Percentiles rank a stretch among this genome's conserved stretches.
Evolutionary conservation across 345 rosid species (phyloP).

Genomic region (Populus ilicifolia): DNA sequence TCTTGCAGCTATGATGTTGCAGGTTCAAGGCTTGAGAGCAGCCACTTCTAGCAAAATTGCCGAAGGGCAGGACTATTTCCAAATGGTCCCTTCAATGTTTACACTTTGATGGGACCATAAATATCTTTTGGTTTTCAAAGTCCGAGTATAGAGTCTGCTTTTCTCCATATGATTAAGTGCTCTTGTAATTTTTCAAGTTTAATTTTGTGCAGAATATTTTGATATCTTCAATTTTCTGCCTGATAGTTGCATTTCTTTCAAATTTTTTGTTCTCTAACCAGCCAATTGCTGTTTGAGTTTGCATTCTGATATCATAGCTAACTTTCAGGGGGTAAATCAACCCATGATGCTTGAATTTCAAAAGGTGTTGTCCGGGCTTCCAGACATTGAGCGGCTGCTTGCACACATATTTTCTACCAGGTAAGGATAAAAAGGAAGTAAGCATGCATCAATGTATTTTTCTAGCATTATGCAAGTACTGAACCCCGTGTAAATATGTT

Average conservation of each 20-base stretch:
- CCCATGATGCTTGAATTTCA: constrained; percentile 64
- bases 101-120: neutral
- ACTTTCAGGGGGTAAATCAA: constrained; percentile 64
- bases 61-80: neutral
- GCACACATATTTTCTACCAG: constrained; percentile 72
- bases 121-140: neutral
- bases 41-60: neutral
- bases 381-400: constrained; percentile 94
- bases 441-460: constrained; percentile 13
- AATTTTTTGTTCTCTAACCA: neutral
- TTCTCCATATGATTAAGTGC: neutral
- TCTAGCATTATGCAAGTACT: neutral
- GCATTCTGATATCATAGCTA: constrained; percentile 14
- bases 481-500: neutral
- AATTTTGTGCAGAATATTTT: neutral
- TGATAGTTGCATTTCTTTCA: neutral
- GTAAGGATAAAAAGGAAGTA: constrained; percentile 34
- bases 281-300: neutral
- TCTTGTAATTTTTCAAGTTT: neutral
- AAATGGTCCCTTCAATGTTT: neutral
- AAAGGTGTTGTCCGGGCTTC: constrained; percentile 68
- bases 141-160: neutral
- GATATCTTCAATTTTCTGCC: neutral
- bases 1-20: neutral
- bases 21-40: neutral